These are phyloP conservation scores for Yamadazyma sp. DNA, from an alignment of 1,139 yeast species.

Conservation along the genomic window DNA sequence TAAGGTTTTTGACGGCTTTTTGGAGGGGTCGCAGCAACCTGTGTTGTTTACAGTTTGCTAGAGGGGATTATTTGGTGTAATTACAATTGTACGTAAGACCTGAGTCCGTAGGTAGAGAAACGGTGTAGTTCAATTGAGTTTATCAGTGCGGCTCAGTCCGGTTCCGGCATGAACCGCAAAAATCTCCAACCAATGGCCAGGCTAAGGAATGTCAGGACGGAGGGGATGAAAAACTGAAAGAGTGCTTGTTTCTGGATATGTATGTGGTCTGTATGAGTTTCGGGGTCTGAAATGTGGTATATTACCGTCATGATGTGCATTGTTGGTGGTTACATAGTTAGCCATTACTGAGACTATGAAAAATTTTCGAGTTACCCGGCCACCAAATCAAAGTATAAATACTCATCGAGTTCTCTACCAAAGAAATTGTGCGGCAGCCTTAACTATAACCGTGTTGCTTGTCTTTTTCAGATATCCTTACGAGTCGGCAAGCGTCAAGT, in stretches of 20 bases:
- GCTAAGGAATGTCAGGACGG: not conserved
- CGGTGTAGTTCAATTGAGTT: too few relatives aligned
- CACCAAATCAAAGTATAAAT: constrained; percentile 2
- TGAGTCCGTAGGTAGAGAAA: too few relatives aligned
- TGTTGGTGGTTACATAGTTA: too few relatives aligned
- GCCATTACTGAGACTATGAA: not conserved
- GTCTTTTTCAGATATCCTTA: constrained; percentile 47
- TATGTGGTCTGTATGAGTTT: too few relatives aligned
- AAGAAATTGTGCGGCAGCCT: constrained; percentile 52
- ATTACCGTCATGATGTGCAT: too few relatives aligned
- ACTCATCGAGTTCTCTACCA: constrained; percentile 5
- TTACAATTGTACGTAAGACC: too few relatives aligned
- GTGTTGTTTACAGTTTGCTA: too few relatives aligned
- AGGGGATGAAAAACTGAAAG: too few relatives aligned
- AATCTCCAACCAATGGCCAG: not conserved
- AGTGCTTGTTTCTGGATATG: too few relatives aligned
- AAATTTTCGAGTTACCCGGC: constrained; percentile 12
- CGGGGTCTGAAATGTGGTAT: too few relatives aligned
- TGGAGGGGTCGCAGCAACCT: too few relatives aligned
- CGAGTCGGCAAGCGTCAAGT: constrained; percentile 60
- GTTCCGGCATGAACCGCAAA: not conserved
- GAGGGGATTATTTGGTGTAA: too few relatives aligned
- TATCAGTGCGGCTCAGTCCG: not conserved
- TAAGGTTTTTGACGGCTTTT: not conserved
- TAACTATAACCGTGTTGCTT: constrained; percentile 58